phyloP scores from a whole-genome alignment of 2,329 filamentous ascomycete genomes.

The Colletotrichum sp. region DNA sequence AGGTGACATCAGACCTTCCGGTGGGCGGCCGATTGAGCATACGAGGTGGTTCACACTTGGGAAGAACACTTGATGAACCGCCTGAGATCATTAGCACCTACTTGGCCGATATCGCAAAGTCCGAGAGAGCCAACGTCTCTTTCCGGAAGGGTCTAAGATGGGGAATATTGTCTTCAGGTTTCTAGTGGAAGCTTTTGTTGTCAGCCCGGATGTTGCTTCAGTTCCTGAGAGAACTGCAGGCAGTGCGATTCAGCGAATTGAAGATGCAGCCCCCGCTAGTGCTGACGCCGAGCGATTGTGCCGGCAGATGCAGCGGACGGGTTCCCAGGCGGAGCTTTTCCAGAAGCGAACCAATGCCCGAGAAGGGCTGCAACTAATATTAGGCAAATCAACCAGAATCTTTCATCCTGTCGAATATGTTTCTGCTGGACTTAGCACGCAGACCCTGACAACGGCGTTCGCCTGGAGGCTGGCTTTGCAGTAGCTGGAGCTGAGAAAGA shows the following conservation, averaged over 20 bases:
- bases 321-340: not conserved
- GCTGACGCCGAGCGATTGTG: not conserved
- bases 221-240: not conserved
- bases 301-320: not conserved
- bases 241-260: not conserved
- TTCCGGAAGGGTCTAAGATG: not conserved
- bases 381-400: not conserved
- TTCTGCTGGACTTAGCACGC: not conserved
- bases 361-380: not conserved
- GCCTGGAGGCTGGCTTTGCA: not conserved
- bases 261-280: not conserved
- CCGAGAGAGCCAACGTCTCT: not conserved
- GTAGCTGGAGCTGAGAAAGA: not conserved
- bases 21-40: not conserved
- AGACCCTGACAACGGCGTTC: not conserved
- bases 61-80: not conserved
- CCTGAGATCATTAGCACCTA: not conserved
- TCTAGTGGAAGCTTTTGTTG: not conserved
- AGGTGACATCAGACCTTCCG: not conserved
- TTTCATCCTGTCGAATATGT: not conserved
- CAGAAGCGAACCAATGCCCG: not conserved
- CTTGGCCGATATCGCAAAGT: not conserved
- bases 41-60: accelerated
- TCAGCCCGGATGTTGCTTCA: not conserved
- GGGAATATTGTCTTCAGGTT: accelerated